These are phyloP conservation scores for Neophaeococcomyces mojaviensis DNA, from an alignment of 2,329 filamentous ascomycete species.

Conservation along the genomic window DNA sequence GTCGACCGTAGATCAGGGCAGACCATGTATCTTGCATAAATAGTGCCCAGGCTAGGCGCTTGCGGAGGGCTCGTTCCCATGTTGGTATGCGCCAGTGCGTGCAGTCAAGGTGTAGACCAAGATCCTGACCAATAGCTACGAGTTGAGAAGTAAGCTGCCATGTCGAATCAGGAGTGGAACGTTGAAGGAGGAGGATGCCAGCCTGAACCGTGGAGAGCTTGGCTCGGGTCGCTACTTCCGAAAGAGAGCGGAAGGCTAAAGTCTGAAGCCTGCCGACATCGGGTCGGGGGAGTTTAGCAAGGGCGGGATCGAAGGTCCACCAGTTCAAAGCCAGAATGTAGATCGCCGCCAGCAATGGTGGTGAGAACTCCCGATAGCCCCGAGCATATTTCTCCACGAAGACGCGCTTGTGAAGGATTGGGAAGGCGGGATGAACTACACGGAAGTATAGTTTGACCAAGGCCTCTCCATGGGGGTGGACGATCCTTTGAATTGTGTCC, in stretches of 20 bases:
- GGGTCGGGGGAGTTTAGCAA: constrained; percentile 20
- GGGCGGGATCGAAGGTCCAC: constrained; percentile 57
- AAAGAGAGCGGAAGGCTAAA: constrained; percentile 18
- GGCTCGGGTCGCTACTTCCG: constrained; percentile 27
- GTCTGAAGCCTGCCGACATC: constrained; percentile 22
- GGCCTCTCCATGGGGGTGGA: constrained; percentile 67
- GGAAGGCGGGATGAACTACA: constrained; percentile 72
- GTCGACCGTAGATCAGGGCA: constrained; percentile 50
- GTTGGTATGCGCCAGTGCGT: constrained; percentile 54
- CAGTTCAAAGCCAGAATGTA: constrained; percentile 79
- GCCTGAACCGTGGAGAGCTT: constrained; percentile 51
- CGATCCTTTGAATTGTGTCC: constrained; percentile 56
- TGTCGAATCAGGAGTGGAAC: constrained; percentile 34
- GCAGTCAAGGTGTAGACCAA: constrained; percentile 56
- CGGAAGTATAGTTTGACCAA: constrained; percentile 76
- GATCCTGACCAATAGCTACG: constrained; percentile 51
- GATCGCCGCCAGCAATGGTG: constrained; percentile 70
- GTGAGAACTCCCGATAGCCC: constrained; percentile 65
- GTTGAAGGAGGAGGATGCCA: constrained; percentile 47
- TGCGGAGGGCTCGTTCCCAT: constrained; percentile 57
- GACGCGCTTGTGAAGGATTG: constrained; percentile 72
- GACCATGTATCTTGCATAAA: constrained; percentile 61
- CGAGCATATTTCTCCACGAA: constrained; percentile 72
- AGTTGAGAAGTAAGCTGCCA: constrained; percentile 47
- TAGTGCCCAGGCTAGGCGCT: constrained; percentile 56